Evolutionary conservation across 768 basidiomycete genomes (phyloP).

Genomic region (Pilatotrama ljubarskyi): DNA sequence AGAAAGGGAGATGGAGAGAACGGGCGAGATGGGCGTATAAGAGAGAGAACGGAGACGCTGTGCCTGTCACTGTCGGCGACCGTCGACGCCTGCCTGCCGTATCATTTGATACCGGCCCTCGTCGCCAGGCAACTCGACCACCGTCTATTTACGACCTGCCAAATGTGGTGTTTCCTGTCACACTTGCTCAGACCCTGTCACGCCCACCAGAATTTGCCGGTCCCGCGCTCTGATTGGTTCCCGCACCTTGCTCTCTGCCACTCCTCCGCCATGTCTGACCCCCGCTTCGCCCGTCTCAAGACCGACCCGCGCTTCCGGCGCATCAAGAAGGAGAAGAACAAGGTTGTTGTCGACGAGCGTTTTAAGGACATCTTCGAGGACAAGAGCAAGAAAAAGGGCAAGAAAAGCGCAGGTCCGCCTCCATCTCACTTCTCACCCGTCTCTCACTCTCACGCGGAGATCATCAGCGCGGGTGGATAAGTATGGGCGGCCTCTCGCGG

Average conservation of each 20-base stretch:
- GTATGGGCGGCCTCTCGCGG: conserved; percentile 75
- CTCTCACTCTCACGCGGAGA: conserved; percentile 6
- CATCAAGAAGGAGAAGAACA: conserved; percentile 75
- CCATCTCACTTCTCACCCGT: conserved; percentile 5
- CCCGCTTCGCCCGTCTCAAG: conserved; percentile 84
- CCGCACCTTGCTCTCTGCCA: conserved; percentile 1
- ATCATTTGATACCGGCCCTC: conserved; percentile 14
- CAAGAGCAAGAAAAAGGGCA: conserved; percentile 41
- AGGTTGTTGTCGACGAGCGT: conserved; percentile 88
- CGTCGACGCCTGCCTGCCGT: conserved; percentile 8
- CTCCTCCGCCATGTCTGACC: conserved; percentile 60
- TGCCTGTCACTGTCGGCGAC: neutral
- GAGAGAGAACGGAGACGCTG: conserved; percentile 12
- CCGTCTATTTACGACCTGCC: neutral
- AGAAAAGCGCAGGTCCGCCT: conserved; percentile 29
- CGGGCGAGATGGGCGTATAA: conserved; percentile 21
- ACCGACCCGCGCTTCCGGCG: conserved; percentile 92
- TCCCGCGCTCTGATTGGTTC: conserved; percentile 17
- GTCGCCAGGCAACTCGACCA: conserved; percentile 12
- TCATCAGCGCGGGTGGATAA: conserved; percentile 75
- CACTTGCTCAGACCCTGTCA: conserved; percentile 4
- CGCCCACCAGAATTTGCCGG: conserved; percentile 14
- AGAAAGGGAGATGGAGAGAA: conserved; percentile 23
- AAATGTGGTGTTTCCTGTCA: neutral
- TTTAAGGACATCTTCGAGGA: conserved; percentile 79